Base-by-base conservation (phyloP, 441 rosid species). In the Erodium trifolium region DNA sequence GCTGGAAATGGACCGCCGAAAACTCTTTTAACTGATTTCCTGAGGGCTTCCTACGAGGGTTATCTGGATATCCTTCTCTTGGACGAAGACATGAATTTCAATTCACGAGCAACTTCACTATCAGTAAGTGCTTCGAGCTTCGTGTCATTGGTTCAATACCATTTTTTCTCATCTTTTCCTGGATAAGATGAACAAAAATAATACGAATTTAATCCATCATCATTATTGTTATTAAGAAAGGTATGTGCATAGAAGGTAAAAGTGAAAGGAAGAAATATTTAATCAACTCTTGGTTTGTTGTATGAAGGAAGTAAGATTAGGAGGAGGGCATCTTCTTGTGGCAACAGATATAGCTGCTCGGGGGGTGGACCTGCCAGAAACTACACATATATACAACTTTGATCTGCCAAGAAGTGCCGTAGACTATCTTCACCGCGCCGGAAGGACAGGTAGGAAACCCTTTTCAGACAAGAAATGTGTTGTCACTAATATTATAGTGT, bases 331-430 rank as follows among this genome's bases (percentile, higher is more conserved):
- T 85, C 87, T 93, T 80, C 93, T 93, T 67, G 88, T 93, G 71
- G 84, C 97, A 67, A 93, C 96, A 19, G 99, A 93, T 83, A 87
- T 93, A 71, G 96, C 96, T 12, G 99, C 92, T 23, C 79, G 98
- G 75, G 96, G 98, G 37, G 87, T 93, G 55, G 97, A 93, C 78
- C 85, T 93, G 69, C 92, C 93, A 0, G 93, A 89, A 76, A 93
- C 97, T 62, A 88, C 95, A 77, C 96, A 91, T 59, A 85, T 93
- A 64, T 93, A 86, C 85, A 93, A 93, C 83, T 93, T 88, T 73
- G 91, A 89, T 81, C 84, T 87, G 63, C 98, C 98, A 14, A 86
- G 83, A 80, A 80, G 86, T 69, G 95, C 87, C 37, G 80, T 86
- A 53, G 92, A 88, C 72, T 91, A 93, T 82, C 86, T 93, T 69